These are phyloP conservation scores for Verticillium albo-atrum DNA, from an alignment of 2,329 filamentous ascomycete species.

Conservation along the genomic window DNA sequence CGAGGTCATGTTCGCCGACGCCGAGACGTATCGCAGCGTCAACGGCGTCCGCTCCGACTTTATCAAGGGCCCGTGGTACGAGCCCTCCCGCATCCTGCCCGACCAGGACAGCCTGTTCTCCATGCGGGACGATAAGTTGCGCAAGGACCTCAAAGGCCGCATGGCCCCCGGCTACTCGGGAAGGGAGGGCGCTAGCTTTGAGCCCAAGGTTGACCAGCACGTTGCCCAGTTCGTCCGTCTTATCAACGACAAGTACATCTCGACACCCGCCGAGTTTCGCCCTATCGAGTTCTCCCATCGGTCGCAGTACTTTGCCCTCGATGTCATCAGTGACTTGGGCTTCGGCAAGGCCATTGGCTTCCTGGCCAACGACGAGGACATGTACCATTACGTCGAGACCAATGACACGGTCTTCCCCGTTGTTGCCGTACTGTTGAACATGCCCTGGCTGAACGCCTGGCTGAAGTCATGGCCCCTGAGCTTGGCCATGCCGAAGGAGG, in stretches of 20 bases:
- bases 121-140: slow-evolving; percentile 10
- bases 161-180: slow-evolving; percentile 11
- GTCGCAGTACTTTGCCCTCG: slow-evolving; percentile 15
- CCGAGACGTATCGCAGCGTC: slow-evolving; percentile 6
- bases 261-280: neutral
- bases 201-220: slow-evolving; percentile 3
- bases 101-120: slow-evolving; percentile 11
- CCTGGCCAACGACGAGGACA: slow-evolving; percentile 15
- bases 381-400: slow-evolving; percentile 15
- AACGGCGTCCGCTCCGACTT: slow-evolving; percentile 8
- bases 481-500: slow-evolving; percentile 16
- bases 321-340: slow-evolving; percentile 19
- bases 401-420: slow-evolving; percentile 8
- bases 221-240: slow-evolving; percentile 6
- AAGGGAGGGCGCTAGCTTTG: slow-evolving; percentile 7
- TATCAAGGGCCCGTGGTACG: slow-evolving; percentile 12
- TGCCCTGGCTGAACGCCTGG: slow-evolving; percentile 15
- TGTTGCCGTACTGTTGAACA: slow-evolving; percentile 14
- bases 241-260: slow-evolving; percentile 6
- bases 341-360: slow-evolving; percentile 22
- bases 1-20: slow-evolving; percentile 12
- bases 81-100: slow-evolving; percentile 7
- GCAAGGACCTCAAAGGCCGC: slow-evolving; percentile 10
- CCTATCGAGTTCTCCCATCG: slow-evolving; percentile 10
- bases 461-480: slow-evolving; percentile 14